Evolutionary conservation across 306 rosid genomes (phyloP).

Genomic region (Castanea crenata): DNA sequence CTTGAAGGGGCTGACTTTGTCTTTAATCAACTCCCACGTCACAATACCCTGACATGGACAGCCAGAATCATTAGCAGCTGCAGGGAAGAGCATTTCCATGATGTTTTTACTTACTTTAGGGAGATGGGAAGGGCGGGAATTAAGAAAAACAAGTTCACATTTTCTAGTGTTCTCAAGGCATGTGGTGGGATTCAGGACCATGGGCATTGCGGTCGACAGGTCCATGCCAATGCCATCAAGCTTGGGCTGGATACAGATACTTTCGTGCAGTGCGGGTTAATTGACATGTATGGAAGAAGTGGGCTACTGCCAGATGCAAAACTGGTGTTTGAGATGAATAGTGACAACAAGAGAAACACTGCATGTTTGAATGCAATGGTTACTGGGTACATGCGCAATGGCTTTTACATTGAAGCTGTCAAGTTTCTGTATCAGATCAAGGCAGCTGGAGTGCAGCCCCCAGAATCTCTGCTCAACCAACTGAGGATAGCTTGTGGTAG

Average conservation of each 20-base stretch:
- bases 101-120: constrained; percentile 38
- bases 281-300: constrained; percentile 60
- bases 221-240: constrained; percentile 52
- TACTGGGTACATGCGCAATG: constrained; percentile 40
- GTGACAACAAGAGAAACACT: constrained; percentile 25
- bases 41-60: constrained; percentile 46
- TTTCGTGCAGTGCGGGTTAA: constrained; percentile 52
- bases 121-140: constrained; percentile 53
- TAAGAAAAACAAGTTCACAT: constrained; percentile 46
- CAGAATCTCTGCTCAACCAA: constrained; percentile 48
- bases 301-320: constrained; percentile 45
- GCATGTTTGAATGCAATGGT: constrained; percentile 74
- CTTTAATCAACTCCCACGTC: constrained; percentile 30
- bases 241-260: constrained; percentile 38
- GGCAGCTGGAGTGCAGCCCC: constrained; percentile 42
- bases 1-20: constrained; percentile 39
- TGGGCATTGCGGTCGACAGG: constrained; percentile 46
- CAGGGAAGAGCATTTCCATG: constrained; percentile 40
- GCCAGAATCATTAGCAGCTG: constrained; percentile 44
- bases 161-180: constrained; percentile 62
- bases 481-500: constrained; percentile 49
- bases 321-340: constrained; percentile 36
- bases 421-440: constrained; percentile 60
- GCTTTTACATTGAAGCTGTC: constrained; percentile 45
- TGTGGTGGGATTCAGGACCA: constrained; percentile 46